Conservation (phyloP, 1,284 basidiomycete genomes). For the Mrakiaceae sp. region DNA sequence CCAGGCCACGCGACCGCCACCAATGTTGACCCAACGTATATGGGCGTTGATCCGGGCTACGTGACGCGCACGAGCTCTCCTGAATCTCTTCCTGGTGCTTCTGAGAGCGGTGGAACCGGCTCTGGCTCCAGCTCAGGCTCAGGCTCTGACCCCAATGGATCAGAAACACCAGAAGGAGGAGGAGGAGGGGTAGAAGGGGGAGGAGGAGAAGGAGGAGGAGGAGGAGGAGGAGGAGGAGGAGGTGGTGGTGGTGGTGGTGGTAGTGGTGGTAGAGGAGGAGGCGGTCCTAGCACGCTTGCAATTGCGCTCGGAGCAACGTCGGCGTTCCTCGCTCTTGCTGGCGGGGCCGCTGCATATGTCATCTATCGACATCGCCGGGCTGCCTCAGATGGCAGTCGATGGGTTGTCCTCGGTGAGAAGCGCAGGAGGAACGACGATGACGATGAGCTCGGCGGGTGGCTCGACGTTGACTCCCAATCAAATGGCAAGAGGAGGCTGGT, state of each 20-base stretch:
- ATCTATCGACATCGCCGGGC: background rate
- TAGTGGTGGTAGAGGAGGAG: too few species aligned
- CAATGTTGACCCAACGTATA: background rate
- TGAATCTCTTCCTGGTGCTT: too few species aligned
- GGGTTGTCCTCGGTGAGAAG: too few species aligned
- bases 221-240: background rate
- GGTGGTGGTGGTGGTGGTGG: background rate
- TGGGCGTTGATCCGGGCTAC: background rate
- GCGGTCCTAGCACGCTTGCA: background rate
- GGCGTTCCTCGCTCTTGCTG: slow-evolving; percentile 1
- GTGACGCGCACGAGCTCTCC: background rate
- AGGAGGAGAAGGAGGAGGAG: background rate
- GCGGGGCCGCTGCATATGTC: background rate
- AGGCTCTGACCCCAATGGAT: slow-evolving; percentile 5
- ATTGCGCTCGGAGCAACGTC: background rate
- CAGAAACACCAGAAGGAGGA: background rate
- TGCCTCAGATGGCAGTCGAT: background rate
- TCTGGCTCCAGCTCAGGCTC: background rate
- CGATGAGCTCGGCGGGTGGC: background rate
- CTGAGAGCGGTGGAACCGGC: background rate
- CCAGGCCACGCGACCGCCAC: background rate
- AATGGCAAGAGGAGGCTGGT: background rate
- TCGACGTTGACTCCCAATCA: background rate
- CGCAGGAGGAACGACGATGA: background rate
- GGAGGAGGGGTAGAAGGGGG: background rate